Conservation (phyloP, 1,139 yeast genomes). For the Wickerhamiella infanticola region DNA sequence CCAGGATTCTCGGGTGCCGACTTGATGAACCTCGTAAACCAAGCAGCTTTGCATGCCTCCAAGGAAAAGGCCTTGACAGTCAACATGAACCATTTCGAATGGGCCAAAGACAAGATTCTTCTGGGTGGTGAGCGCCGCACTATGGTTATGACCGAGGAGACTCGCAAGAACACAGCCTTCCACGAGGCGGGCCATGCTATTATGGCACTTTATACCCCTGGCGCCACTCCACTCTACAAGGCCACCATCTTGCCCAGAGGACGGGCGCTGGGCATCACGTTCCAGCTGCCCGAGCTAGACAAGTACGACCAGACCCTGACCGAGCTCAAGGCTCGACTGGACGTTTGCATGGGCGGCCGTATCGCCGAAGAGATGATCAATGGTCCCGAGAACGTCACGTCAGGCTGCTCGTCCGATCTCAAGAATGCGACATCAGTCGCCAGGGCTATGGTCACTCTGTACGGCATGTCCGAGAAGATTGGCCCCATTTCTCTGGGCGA, state of each 20-base stretch:
- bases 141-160: conserved; percentile 93
- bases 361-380: conserved; percentile 88
- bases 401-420: conserved; percentile 88
- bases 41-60: conserved; percentile 95
- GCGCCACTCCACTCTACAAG: conserved; percentile 93
- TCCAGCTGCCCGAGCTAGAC: conserved; percentile 97
- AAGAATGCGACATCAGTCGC: conserved; percentile 85
- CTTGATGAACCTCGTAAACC: conserved; percentile 84
- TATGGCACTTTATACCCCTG: conserved; percentile 86
- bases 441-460: conserved; percentile 89
- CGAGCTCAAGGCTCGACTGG: conserved; percentile 82
- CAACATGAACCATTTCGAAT: conserved; percentile 82
- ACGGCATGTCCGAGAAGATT: conserved; percentile 88
- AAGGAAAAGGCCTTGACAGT: conserved; percentile 84
- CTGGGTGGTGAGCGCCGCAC: conserved; percentile 97
- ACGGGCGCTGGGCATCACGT: conserved; percentile 87
- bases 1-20: conserved; percentile 98
- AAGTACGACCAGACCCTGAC: conserved; percentile 82
- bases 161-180: conserved; percentile 85
- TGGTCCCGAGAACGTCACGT: conserved; percentile 84
- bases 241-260: conserved; percentile 97
- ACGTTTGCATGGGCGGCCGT: conserved; percentile 98
- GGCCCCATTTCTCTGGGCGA: conserved; percentile 81
- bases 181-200: conserved; percentile 99
- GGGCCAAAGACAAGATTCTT: conserved; percentile 97